Conservation (phyloP, 805 yeast genomes). For the Candida namnaoensis region DNA sequence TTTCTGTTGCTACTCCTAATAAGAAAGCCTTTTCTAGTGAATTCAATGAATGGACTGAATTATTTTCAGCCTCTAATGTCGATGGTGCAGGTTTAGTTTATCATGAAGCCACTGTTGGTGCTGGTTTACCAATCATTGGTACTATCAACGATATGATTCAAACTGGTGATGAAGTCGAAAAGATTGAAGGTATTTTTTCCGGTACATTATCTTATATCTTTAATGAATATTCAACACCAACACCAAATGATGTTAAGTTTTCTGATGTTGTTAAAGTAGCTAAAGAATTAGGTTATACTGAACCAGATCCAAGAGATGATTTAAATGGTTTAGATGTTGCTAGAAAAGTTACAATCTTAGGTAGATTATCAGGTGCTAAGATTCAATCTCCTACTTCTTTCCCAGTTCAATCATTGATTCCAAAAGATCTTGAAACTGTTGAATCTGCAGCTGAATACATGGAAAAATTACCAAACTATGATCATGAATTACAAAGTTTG, state of each 20-base stretch:
- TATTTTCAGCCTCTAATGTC: conserved; percentile 47
- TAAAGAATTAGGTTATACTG: conserved; percentile 89
- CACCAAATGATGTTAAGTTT: conserved; percentile 57
- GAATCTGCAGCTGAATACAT: conserved; percentile 71
- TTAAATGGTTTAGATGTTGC: conserved; percentile 98
- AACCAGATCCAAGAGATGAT: conserved; percentile 99
- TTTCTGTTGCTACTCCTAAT: conserved; percentile 96
- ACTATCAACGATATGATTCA: conserved; percentile 80
- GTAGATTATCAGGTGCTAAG: conserved; percentile 82
- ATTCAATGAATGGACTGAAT: conserved; percentile 64
- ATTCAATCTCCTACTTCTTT: conserved; percentile 86
- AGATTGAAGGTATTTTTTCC: conserved; percentile 92
- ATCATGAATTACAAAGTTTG: conserved; percentile 65
- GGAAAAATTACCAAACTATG: conserved; percentile 74
- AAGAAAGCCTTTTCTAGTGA: conserved; percentile 92
- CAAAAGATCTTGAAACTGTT: conserved; percentile 71
- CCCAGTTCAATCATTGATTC: conserved; percentile 91
- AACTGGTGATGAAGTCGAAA: conserved; percentile 89
- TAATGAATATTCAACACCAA: conserved; percentile 79
- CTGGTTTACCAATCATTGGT: conserved; percentile 91
- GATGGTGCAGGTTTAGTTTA: conserved; percentile 64
- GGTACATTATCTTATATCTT: conserved; percentile 94
- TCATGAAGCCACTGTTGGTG: conserved; percentile 99
- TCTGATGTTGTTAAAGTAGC: conserved; percentile 88
- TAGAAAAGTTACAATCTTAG: conserved; percentile 92